Evolutionary conservation across 192 early-diverging fungal species (phyloP).

Genomic region (Gigaspora rosea): DNA sequence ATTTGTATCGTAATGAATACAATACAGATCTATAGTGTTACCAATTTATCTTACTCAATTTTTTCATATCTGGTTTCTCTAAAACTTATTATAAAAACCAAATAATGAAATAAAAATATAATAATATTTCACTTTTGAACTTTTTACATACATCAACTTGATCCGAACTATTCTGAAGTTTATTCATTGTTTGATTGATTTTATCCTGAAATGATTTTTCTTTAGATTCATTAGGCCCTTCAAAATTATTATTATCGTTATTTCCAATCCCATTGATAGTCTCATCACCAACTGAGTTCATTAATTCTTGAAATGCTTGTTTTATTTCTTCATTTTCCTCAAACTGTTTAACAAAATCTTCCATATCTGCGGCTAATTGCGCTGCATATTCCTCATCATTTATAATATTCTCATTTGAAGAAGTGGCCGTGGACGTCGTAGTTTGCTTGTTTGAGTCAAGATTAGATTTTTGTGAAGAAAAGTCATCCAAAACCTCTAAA

Average conservation of each 20-base stretch:
- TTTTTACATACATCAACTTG: slow-evolving; percentile 72
- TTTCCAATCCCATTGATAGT: slow-evolving; percentile 30
- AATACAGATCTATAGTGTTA: background rate
- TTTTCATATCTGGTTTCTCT: too few relatives aligned
- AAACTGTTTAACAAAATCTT: slow-evolving; percentile 70
- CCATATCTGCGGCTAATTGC: slow-evolving; percentile 81
- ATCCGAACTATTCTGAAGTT: slow-evolving; percentile 82
- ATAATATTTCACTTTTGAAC: background rate
- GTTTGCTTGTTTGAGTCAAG: slow-evolving; percentile 42
- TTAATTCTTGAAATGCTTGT: slow-evolving; percentile 57
- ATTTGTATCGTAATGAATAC: background rate
- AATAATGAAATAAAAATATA: background rate
- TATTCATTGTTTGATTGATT: slow-evolving; percentile 88
- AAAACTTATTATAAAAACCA: background rate
- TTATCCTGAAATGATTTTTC: slow-evolving; percentile 79
- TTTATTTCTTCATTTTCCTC: slow-evolving; percentile 55
- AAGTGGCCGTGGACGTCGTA: slow-evolving; percentile 38
- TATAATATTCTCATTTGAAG: slow-evolving; percentile 34
- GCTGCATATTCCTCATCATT: slow-evolving; percentile 74
- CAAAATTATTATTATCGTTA: slow-evolving; percentile 9
- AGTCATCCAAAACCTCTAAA: slow-evolving; percentile 77
- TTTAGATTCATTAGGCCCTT: background rate
- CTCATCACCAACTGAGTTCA: slow-evolving; percentile 45
- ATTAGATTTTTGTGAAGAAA: slow-evolving; percentile 41
- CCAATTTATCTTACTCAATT: too few relatives aligned